Conservation (phyloP, 371 early-diverging fungal species). For the Lichtheimia hyalospora region DNA sequence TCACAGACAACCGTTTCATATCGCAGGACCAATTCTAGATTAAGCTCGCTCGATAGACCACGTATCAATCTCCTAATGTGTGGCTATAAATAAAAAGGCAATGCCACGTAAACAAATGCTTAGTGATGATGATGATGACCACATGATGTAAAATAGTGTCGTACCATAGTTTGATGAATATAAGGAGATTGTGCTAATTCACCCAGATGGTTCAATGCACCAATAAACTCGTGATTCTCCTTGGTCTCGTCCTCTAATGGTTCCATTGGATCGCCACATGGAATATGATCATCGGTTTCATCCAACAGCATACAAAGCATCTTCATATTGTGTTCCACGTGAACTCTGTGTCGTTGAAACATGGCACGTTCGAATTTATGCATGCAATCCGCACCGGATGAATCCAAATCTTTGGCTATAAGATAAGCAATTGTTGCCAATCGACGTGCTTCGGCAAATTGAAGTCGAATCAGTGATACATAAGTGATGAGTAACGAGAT, state of each 20-base stretch:
- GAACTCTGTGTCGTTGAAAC: not conserved
- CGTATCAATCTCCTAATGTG: not conserved
- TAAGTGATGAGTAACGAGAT: not conserved
- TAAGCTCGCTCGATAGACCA: not conserved
- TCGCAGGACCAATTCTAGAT: not conserved
- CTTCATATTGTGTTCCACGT: not conserved
- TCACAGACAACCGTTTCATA: not conserved
- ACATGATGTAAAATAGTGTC: not conserved
- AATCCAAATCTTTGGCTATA: not conserved
- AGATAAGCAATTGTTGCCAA: conserved; percentile 2
- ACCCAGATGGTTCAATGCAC: not conserved
- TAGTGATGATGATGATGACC: too few relatives aligned
- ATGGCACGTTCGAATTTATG: not conserved
- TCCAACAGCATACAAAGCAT: conserved; percentile 1
- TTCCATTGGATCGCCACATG: not conserved
- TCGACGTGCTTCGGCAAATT: conserved; percentile 7
- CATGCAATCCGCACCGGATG: not conserved
- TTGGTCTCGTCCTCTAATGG: not conserved
- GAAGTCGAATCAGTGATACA: not conserved
- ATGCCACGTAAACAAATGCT: not conserved
- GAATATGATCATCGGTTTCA: conserved; percentile 1
- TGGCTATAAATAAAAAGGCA: not conserved
- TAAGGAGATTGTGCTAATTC: not conserved
- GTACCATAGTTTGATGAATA: not conserved
- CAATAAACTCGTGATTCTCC: not conserved